Evolutionary conservation across 2,329 filamentous ascomycete species (phyloP).

Genomic region (Coniochaeta sp.): DNA sequence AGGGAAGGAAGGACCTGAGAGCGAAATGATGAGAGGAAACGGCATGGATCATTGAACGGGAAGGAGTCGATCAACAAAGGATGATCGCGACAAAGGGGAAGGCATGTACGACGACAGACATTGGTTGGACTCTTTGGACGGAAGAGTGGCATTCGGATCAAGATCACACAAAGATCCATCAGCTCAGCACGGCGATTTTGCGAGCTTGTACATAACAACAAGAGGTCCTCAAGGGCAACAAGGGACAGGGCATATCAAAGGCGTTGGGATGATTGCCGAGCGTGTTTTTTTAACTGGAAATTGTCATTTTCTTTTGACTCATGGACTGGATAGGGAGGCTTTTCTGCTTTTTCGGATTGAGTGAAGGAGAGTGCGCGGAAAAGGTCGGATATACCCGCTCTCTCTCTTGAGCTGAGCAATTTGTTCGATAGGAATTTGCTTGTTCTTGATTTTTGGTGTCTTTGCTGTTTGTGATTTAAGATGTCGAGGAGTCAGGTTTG

Average conservation of each 20-base stretch:
- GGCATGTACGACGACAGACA: no score
- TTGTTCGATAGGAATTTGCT: not conserved
- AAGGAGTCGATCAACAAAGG: no score
- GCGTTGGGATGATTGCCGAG: not conserved
- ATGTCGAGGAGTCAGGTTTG: no score
- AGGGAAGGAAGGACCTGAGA: no score
- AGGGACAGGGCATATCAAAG: not conserved
- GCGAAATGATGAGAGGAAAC: no score
- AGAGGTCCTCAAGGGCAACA: not conserved
- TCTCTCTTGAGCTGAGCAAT: not conserved
- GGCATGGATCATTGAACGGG: not conserved
- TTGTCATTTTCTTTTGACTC: not conserved
- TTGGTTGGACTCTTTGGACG: no score
- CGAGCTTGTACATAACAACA: not conserved
- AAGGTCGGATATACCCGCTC: slow-evolving; percentile 1
- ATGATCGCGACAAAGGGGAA: no score
- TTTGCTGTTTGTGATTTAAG: no score
- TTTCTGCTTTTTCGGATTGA: not conserved
- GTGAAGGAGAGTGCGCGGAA: not conserved
- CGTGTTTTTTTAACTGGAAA: not conserved
- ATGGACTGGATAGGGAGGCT: not conserved
- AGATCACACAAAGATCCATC: no score
- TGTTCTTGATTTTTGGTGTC: no score
- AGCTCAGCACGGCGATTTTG: no score
- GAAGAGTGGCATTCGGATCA: no score